These are phyloP conservation scores for Simmondsia chinensis DNA, from an alignment of 148 eudicot species.

Conservation along the genomic window DNA sequence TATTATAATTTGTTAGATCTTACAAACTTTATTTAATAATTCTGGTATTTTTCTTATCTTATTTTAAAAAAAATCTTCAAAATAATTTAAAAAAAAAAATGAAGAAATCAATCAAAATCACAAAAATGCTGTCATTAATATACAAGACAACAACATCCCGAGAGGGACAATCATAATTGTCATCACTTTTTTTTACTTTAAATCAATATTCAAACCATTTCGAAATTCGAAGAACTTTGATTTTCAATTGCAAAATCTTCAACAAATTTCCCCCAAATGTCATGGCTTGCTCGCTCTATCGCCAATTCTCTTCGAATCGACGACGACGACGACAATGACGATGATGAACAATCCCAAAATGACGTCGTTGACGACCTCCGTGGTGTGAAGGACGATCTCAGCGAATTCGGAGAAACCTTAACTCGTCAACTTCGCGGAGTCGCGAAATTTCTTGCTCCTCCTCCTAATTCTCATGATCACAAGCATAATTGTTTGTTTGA, in stretches of 20 bases:
- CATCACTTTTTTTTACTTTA: too few relatives aligned
- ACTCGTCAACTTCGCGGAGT: constrained; percentile 84
- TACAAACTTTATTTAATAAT: too few relatives aligned
- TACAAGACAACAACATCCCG: too few relatives aligned
- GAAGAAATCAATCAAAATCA: too few relatives aligned
- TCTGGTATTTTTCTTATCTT: too few relatives aligned
- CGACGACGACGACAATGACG: constrained; percentile 25
- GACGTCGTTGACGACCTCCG: constrained; percentile 14
- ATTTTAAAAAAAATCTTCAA: too few relatives aligned
- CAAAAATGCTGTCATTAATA: too few relatives aligned
- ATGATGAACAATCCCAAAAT: constrained; percentile 1
- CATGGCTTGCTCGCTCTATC: constrained; percentile 85
- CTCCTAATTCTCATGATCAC: too few relatives aligned
- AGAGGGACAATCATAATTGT: too few relatives aligned
- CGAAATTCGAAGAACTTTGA: background rate
- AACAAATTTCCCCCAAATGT: constrained; percentile 24
- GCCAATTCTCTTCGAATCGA: constrained; percentile 68
- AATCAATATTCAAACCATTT: too few relatives aligned
- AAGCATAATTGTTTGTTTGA: background rate
- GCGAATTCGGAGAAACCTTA: constrained; percentile 51
- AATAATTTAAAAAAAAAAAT: too few relatives aligned
- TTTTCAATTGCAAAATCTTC: background rate
- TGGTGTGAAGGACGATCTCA: constrained; percentile 64
- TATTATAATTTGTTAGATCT: too few relatives aligned
- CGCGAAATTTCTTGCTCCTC: constrained; percentile 81